Evolutionary conservation across 108 stramenopile species (phyloP).

Genomic region (Cyclostephanos tholiformis): DNA sequence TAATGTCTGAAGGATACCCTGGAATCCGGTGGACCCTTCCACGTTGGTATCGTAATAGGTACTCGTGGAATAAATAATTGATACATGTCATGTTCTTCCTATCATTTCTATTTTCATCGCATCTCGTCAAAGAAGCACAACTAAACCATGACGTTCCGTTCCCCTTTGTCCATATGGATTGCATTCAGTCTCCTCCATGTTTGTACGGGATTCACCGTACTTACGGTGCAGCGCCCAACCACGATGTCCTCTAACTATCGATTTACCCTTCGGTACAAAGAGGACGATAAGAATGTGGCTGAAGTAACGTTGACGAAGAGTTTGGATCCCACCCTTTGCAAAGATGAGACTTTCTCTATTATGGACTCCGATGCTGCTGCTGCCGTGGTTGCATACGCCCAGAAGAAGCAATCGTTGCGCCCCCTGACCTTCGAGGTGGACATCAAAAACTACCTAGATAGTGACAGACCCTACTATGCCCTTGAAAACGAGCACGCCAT

Average conservation of each 20-base stretch:
- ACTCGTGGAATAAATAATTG: too few relatives aligned
- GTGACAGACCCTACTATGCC: conserved; percentile 36
- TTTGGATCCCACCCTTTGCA: neutral
- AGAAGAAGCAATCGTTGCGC: neutral
- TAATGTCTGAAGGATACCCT: too few relatives aligned
- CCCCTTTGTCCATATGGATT: neutral
- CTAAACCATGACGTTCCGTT: neutral
- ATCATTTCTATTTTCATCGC: too few relatives aligned
- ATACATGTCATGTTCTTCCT: too few relatives aligned
- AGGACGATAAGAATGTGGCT: neutral
- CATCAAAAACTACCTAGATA: conserved; percentile 29
- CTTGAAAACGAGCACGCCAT: conserved; percentile 39
- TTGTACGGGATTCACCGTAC: conserved; percentile 3
- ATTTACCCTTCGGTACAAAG: neutral
- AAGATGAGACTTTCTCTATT: neutral
- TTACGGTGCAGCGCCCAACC: neutral
- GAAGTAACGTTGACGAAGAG: neutral
- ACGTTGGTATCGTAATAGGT: too few relatives aligned
- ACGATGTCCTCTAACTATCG: neutral
- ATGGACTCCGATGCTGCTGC: neutral
- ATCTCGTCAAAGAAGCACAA: neutral
- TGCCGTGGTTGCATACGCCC: neutral
- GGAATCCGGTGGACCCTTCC: too few relatives aligned
- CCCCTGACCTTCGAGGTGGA: conserved; percentile 31
- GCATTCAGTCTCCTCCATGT: neutral